Base-by-base conservation (phyloP, 768 basidiomycete species). In the Boletus rubropictus region DNA sequence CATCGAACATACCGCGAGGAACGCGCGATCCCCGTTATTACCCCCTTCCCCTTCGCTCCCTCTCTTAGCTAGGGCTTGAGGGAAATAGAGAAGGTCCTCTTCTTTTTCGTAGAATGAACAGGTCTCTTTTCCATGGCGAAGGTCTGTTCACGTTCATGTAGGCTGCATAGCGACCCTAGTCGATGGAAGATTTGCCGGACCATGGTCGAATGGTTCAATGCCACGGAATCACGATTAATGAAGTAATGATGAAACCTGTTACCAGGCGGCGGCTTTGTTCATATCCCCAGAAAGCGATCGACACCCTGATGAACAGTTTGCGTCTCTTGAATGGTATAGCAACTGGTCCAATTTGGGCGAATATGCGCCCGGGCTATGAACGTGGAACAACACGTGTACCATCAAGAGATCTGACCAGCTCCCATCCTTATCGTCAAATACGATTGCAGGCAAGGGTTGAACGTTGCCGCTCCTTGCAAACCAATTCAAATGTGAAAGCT, bases 241-340 rank as follows among this genome's bases (percentile, higher is more conserved):
- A 62, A 58, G 55, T 65, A 67, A 52, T 52, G 45, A 45, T 65
- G 61, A 53, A 67, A 68, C 54, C 59, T 47, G 56, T 59, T 32
- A 14, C 40, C 32, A 51, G 28, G 36, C 40, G 34, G 36, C 43
- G 27, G 39, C 46, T 49, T 54, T 42, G 34, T 54, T 48, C 46
- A 42, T 60, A 50, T 56, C 57, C 54, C 54, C 46, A 22, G 50
- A 42, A 41, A 52, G 48, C 49, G 51, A 56, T 62, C 59, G 52
- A 57, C 52, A 49, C 35, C 24, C 10, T 17, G 28, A 43, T 37
- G 44, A 43, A 36, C 14, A 3, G 31, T 43, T 33, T 52, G 29
- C 39, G 38, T 50, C 50, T 43, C 42, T 36, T 20, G 38, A 42
- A 42, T 15, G 20, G 44, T 46, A 43, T 45, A 34, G 17, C 37